These are phyloP conservation scores for Cymbidium sinense DNA, from an alignment of 106 monocot genomes.

Conservation along the genomic window DNA sequence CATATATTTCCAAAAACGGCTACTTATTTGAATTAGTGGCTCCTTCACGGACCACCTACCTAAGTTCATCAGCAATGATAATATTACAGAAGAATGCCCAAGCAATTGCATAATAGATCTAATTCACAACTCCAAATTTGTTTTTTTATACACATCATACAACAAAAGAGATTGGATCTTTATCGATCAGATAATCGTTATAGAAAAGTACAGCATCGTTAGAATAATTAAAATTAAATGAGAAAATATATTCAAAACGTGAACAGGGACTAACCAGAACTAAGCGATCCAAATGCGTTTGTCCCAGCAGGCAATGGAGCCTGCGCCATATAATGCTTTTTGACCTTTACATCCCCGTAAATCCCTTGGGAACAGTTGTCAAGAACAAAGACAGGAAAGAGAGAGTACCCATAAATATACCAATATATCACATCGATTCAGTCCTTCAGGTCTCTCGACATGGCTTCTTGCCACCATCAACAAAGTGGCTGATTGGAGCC, in stretches of 20 bases:
- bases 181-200: neutral
- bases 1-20: too few species aligned
- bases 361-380: neutral
- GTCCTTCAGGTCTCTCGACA: too few species aligned
- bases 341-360: neutral
- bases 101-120: too few species aligned
- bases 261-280: neutral
- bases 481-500: too few species aligned
- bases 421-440: neutral
- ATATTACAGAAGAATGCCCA: too few species aligned
- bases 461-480: too few species aligned
- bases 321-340: too few species aligned
- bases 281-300: neutral
- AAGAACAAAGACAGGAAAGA: neutral
- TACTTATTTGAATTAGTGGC: too few species aligned
- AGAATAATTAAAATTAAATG: neutral
- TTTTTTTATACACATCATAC: neutral
- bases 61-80: too few species aligned
- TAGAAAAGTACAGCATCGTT: neutral
- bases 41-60: too few species aligned
- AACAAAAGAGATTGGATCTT: neutral
- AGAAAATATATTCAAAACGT: neutral
- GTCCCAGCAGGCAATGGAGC: neutral
- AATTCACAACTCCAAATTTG: too few species aligned
- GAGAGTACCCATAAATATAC: neutral